Evolutionary conservation across 176 grass and related monocot genomes (phyloP).

Genomic region (Puccinellia tenuiflora): DNA sequence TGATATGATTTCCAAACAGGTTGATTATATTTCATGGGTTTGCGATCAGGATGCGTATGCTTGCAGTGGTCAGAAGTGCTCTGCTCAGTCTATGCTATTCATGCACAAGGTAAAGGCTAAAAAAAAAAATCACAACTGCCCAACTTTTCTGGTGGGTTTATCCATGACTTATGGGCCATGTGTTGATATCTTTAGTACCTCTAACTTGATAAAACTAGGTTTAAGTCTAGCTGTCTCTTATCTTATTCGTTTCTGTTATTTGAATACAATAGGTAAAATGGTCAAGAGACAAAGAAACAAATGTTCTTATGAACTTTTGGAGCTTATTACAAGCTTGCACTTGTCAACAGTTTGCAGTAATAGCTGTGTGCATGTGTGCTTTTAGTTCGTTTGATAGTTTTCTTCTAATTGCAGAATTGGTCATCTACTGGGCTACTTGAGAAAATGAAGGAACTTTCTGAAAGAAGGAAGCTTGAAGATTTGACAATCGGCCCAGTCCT

Average conservation of each 20-base stretch:
- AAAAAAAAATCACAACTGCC: background rate
- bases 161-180: background rate
- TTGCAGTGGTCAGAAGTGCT: conserved; percentile 97
- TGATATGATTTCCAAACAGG: conserved; percentile 42
- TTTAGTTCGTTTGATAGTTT: background rate
- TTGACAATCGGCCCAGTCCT: conserved; percentile 93
- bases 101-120: conserved; percentile 73
- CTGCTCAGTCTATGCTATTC: conserved; percentile 93
- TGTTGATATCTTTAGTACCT: background rate
- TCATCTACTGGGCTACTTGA: conserved; percentile 65
- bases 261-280: background rate
- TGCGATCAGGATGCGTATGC: conserved; percentile 99
- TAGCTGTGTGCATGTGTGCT: background rate
- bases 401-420: conserved; percentile 74
- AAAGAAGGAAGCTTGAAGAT: conserved; percentile 82
- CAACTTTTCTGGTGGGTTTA: background rate
- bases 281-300: background rate
- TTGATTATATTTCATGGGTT: conserved; percentile 96
- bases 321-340: background rate
- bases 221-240: background rate
- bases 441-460: conserved; percentile 81
- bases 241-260: background rate
- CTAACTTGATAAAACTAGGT: background rate
- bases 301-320: background rate
- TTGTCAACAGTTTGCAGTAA: background rate